A percentile compares a stretch with the other conserved stretches of the same genome.
Evolutionary conservation across 306 rosid genomes (phyloP).

Genomic region (Amphicarpaea edgeworthii): DNA sequence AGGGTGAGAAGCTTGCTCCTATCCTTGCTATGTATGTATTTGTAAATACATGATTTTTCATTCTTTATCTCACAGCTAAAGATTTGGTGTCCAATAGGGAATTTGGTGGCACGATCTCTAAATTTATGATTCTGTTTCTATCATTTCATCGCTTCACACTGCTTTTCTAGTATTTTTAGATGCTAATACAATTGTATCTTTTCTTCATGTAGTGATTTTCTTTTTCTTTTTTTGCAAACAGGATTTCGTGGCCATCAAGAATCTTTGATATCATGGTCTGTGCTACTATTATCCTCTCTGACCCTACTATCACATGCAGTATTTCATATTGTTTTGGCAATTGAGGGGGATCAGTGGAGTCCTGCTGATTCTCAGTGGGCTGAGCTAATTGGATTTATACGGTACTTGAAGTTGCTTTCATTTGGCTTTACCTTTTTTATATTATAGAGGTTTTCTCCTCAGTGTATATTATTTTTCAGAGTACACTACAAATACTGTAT

Average conservation of each 20-base stretch:
- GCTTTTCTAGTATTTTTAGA: conserved; percentile 15
- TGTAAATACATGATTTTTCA: not conserved
- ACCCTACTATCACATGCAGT: conserved; percentile 70
- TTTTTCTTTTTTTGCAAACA: conserved; percentile 41
- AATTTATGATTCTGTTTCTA: conserved; percentile 8
- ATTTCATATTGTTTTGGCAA: conserved; percentile 67
- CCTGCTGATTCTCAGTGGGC: conserved; percentile 74
- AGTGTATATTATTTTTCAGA: conserved; percentile 25
- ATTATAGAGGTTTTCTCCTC: conserved; percentile 13
- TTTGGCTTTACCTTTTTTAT: conserved; percentile 1
- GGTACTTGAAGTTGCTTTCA: conserved; percentile 50
- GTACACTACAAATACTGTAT: conserved; percentile 10
- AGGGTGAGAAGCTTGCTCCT: conserved; percentile 49
- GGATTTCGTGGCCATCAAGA: conserved; percentile 66
- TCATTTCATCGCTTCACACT: conserved; percentile 20
- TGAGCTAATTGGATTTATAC: conserved; percentile 77
- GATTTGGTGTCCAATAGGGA: conserved; percentile 11
- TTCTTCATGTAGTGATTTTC: conserved; percentile 1
- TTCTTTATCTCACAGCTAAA: conserved; percentile 7
- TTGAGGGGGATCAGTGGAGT: conserved; percentile 67
- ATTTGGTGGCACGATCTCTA: not conserved
- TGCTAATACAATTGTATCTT: conserved; percentile 19
- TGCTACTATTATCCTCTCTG: conserved; percentile 69
- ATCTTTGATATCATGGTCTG: conserved; percentile 70
- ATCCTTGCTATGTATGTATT: conserved; percentile 15